phyloP scores from a whole-genome alignment of 2,329 filamentous ascomycete genomes.

The Pseudocercospora musae region DNA sequence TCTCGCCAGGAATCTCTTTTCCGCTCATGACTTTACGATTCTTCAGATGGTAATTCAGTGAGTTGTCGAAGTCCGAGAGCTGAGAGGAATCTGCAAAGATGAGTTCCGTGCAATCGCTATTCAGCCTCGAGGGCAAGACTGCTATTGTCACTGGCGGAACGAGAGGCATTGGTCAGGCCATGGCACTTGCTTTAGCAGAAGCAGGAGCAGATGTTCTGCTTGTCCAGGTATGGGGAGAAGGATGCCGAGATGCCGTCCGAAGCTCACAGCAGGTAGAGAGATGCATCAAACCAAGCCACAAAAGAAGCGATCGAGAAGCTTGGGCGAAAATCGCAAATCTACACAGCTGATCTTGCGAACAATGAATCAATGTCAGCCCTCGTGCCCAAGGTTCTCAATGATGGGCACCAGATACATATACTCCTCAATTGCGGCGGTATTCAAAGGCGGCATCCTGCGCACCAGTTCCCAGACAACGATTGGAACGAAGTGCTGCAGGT shows the following conservation, averaged over 20 bases:
- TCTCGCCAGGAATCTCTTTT: background rate
- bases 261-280: conserved; percentile 43
- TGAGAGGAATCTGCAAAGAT: conserved; percentile 17
- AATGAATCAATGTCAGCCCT: conserved; percentile 59
- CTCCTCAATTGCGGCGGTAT: conserved; percentile 86
- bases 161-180: conserved; percentile 50
- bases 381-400: conserved; percentile 58
- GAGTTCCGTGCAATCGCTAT: conserved; percentile 43
- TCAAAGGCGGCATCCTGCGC: conserved; percentile 71
- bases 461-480: conserved; percentile 71
- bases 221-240: conserved; percentile 40
- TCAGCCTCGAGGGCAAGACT: conserved; percentile 50
- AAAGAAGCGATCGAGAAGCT: conserved; percentile 61
- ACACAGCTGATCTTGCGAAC: conserved; percentile 66
- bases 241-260: background rate
- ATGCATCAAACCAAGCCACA: conserved; percentile 56
- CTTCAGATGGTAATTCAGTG: background rate
- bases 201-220: conserved; percentile 51
- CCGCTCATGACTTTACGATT: background rate
- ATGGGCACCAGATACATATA: conserved; percentile 66
- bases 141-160: conserved; percentile 51
- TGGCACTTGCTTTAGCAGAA: conserved; percentile 51
- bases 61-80: background rate
- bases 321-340: conserved; percentile 64
- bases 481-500: conserved; percentile 82